A percentile compares a stretch with the other conserved stretches of the same genome.
Evolutionary conservation across 208 protist genomes (phyloP).

Genomic region (Wallacemonas rigidus): DNA sequence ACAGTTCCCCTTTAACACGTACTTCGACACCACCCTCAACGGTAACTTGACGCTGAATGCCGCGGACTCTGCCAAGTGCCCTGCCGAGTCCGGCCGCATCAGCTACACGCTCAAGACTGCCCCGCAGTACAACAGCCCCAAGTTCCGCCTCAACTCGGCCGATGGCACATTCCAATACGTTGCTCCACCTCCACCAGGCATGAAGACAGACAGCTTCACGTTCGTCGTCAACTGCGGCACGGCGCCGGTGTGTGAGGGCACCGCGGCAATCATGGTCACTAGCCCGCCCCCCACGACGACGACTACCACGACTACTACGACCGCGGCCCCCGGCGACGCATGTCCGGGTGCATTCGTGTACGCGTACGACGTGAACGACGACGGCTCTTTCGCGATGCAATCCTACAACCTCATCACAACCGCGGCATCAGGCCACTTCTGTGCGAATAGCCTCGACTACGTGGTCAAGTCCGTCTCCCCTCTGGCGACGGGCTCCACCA

Average conservation of each 20-base stretch:
- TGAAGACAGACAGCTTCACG: conserved; percentile 24
- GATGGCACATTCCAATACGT: conserved; percentile 22
- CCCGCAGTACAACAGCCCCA: conserved; percentile 22
- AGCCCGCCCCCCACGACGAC: conserved; percentile 6
- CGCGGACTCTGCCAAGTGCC: conserved; percentile 30
- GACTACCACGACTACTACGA: conserved; percentile 16
- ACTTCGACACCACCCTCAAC: conserved; percentile 22
- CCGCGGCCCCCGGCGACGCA: conserved; percentile 10
- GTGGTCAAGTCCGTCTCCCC: conserved; percentile 6
- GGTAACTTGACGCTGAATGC: conserved; percentile 21
- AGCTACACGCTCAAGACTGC: conserved; percentile 9
- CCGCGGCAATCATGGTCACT: conserved; percentile 25
- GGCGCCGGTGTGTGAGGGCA: conserved; percentile 22
- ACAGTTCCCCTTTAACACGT: conserved; percentile 21
- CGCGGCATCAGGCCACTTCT: conserved; percentile 14
- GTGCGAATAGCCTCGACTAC: conserved; percentile 19
- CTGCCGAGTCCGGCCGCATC: conserved; percentile 23
- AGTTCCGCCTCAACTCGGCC: conserved; percentile 18
- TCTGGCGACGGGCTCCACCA: conserved; percentile 20
- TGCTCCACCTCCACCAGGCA: conserved; percentile 12
- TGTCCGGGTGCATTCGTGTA: conserved; percentile 50
- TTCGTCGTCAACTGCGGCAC: conserved; percentile 21
- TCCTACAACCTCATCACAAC: conserved; percentile 1
- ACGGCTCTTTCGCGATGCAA: conserved; percentile 26
- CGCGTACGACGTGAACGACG: conserved; percentile 35